Percentiles rank a stretch among this genome's conserved stretches.
phyloP scores from a whole-genome alignment of 2,329 filamentous ascomycete genomes.

The Helicocarpus griseus region DNA sequence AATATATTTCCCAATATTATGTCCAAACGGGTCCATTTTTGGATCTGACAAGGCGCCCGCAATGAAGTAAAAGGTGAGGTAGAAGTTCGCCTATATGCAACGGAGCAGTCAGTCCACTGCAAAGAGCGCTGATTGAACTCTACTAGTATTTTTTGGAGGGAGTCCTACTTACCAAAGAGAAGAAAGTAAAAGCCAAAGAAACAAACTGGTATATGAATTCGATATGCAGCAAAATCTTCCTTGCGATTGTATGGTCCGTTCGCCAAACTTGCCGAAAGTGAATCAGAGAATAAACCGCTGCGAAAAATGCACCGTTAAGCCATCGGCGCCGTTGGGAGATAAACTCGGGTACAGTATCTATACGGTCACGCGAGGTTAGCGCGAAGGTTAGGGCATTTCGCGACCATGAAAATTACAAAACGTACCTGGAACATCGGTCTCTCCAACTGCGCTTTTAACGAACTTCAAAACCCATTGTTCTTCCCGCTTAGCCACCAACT shows the following conservation, averaged over 20 bases:
- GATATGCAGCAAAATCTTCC: constrained; percentile 85
- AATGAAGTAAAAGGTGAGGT: constrained; percentile 97
- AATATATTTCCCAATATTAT: constrained; percentile 72
- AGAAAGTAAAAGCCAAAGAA: constrained; percentile 89
- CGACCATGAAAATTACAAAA: constrained; percentile 22
- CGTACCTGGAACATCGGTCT: constrained; percentile 90
- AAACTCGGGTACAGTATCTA: constrained; percentile 88
- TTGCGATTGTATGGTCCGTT: constrained; percentile 81
- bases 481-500: constrained; percentile 86
- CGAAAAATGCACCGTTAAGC: constrained; percentile 98
- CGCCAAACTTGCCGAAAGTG: constrained; percentile 89
- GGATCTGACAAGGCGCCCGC: constrained; percentile 78
- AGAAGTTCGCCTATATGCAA: constrained; percentile 71
- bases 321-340: constrained; percentile 92
- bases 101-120: not conserved
- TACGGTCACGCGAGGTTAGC: not conserved
- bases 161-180: constrained; percentile 55
- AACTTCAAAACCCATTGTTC: constrained; percentile 98
- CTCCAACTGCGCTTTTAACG: constrained; percentile 89
- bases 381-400: constrained; percentile 10
- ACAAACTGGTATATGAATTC: constrained; percentile 95
- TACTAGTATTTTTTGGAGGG: not conserved
- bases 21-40: constrained; percentile 79
- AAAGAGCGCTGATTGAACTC: not conserved
- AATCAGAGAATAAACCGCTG: constrained; percentile 91